Base-by-base conservation (phyloP, 148 eudicot genomes). In the Chenopodium suecicum region DNA sequence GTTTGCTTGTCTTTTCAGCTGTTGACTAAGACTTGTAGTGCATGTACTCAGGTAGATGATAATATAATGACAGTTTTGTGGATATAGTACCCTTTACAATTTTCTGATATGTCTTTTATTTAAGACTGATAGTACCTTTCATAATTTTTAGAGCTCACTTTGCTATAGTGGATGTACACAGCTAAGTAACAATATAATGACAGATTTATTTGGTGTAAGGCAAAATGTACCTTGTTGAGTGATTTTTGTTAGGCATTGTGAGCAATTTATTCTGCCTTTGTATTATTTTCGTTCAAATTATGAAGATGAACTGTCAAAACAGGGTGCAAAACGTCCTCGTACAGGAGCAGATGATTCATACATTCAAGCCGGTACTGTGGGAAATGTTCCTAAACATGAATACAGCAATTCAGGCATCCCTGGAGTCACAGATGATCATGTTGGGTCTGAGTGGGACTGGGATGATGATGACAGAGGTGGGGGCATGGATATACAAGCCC, bases 401-500 rank as follows among this genome's bases (percentile, higher is more conserved):
- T 89, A 85, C 84, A 91, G 92, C 84, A 86, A 80, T 83, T 83
- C 92, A 76, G 86, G 84, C 34, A 83, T 89, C 73, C 86, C 84
- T 37, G 95, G 91, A 77, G 84, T 81, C 83, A 88, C 87, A 85
- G 90, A 83, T 88, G 98, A 92, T 66, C 88, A 86, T 60, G 80
- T 87, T 44, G 93, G 88, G 70, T 86, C 91, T 64, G 89, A 85
- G 2, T 96, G 94, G 98, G 97, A 91, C 73, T 94, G 95, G 99
- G 99, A 94, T 83, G 97, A 90, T 88, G 97, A 92, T 81, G 95
- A 90, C 67, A 86, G 90, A 80, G 99, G 91, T 48, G 84, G 83
- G 76, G 89, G 89, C 78, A 89, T 92, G 92, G 98, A 95, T 88
- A 96, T 96, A 81, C 91, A 96, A 88, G 91, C 99, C 76, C 94